phyloP scores from a whole-genome alignment of 495 filamentous ascomycete species.

The Thozetella sp. region DNA sequence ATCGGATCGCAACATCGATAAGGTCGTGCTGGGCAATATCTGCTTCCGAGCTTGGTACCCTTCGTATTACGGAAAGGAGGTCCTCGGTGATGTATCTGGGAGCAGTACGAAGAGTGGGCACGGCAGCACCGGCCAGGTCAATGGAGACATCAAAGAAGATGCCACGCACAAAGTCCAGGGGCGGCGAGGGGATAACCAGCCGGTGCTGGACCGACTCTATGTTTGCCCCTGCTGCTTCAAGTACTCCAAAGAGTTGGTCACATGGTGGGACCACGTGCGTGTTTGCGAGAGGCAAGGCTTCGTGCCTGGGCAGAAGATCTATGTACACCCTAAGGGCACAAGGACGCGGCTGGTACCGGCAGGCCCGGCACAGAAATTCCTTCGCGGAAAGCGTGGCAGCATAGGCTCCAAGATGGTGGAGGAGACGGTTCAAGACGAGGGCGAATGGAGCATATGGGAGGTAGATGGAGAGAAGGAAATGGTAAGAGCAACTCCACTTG shows the following conservation, averaged over 20 bases:
- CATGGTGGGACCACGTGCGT: slow-evolving; percentile 49
- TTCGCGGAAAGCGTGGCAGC: slow-evolving; percentile 34
- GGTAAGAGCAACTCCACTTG: slow-evolving; percentile 37
- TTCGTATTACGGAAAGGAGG: slow-evolving; percentile 75
- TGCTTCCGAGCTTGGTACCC: slow-evolving; percentile 80
- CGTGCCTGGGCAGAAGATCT: slow-evolving; percentile 46
- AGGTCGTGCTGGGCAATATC: slow-evolving; percentile 73
- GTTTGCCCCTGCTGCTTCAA: slow-evolving; percentile 94
- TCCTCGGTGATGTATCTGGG: slow-evolving; percentile 47
- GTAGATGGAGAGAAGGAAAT: slow-evolving; percentile 85
- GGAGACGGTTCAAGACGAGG: slow-evolving; percentile 56
- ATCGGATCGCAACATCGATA: slow-evolving; percentile 66
- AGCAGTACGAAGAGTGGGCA: slow-evolving; percentile 19
- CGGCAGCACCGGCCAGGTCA: slow-evolving; percentile 11
- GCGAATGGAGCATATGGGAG: slow-evolving; percentile 74
- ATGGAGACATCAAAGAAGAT: slow-evolving; percentile 17
- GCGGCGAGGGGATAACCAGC: slow-evolving; percentile 26
- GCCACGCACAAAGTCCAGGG: slow-evolving; percentile 35
- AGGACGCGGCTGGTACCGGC: slow-evolving; percentile 28
- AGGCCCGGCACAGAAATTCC: slow-evolving; percentile 35
- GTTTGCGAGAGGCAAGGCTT: slow-evolving; percentile 38
- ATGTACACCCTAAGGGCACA: slow-evolving; percentile 46
- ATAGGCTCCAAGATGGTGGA: slow-evolving; percentile 53
- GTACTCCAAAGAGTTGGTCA: slow-evolving; percentile 74
- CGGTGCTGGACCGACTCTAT: slow-evolving; percentile 66